Evolutionary conservation across 164 flowering plant species (phyloP), one percentile per base, ranked within the genome.

Genomic region (Liquidambar formosana): DNA sequence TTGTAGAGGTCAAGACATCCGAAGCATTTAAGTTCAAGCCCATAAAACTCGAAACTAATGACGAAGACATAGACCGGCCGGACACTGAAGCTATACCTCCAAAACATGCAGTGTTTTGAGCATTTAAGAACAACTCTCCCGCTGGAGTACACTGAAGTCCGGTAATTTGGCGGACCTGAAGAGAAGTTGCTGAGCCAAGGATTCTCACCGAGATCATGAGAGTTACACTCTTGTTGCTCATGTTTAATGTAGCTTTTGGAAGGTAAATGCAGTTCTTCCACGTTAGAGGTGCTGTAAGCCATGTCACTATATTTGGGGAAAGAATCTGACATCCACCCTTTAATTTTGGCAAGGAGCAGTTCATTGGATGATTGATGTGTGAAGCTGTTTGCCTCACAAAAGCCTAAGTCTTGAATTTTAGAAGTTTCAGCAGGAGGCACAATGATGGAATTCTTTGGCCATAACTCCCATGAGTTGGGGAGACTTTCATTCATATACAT

Each of bases 281-380:
- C 62, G 25, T 44, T 41, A 28, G 61, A 61, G n/a, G 27, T 6
- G 13, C 25, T 12, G 23, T 22, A 12, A 2, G 52, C 10, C 51
- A 45, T 61, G 41, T 70, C 66, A 43, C 66, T 54, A 16, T 49
- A 49, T 52, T 61, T 52, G 48, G 65, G 72, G 18, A 69, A 61
- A 54, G 58, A 47, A 23, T 52, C 52, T 41, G 66, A 44, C 66
- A 62, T n/a, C 60, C 53, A 61, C 11, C 62, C 66, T 27, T 52
- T 62, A 25, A 62, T 18, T 23, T 70, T 70, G 52, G 66, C 52
- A 53, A 43, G 61, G 22, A 12, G 16, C n/a, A 70, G 66, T 22
- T 51, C 53, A 43, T 43, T 23, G 44, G 66, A 41, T 13, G 62
- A 63, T 18, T 62, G 66, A 6, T 51, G 60, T 16, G 33, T 38